Percentiles rank a stretch among this genome's conserved stretches.
phyloP scores from a whole-genome alignment of 768 basidiomycete species.

The Strobilomyces echinocephalus region DNA sequence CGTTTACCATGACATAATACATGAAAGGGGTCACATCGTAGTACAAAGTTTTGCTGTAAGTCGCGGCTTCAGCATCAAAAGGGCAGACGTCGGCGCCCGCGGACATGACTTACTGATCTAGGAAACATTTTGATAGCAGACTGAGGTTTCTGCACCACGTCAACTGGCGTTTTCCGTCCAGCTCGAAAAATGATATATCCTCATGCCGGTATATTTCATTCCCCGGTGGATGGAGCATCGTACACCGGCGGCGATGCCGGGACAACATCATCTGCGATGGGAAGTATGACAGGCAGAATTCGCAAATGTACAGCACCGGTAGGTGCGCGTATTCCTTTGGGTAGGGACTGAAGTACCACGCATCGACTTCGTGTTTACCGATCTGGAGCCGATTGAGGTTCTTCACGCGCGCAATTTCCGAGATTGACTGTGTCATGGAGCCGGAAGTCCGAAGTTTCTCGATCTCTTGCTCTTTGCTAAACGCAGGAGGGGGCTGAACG shows the following conservation, averaged over 20 bases:
- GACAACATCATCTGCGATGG: slow-evolving; percentile 86
- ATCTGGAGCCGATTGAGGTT: slow-evolving; percentile 97
- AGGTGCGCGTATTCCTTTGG: slow-evolving; percentile 97
- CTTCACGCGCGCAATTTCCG: slow-evolving; percentile 96
- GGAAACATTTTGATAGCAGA: slow-evolving; percentile 94
- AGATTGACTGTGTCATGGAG: slow-evolving; percentile 98
- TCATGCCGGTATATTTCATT: slow-evolving; percentile 99
- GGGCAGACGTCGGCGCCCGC: slow-evolving; percentile 3
- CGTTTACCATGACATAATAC: slow-evolving; percentile 94
- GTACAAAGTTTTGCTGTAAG: slow-evolving; percentile 87
- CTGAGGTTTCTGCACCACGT: slow-evolving; percentile 97
- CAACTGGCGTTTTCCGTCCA: slow-evolving; percentile 93
- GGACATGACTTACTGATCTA: slow-evolving; percentile 75
- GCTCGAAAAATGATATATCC: slow-evolving; percentile 96
- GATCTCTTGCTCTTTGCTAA: slow-evolving; percentile 98
- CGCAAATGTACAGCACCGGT: slow-evolving; percentile 94
- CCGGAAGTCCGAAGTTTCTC: slow-evolving; percentile 97
- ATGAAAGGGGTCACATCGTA: slow-evolving; percentile 99
- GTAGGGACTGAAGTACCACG: slow-evolving; percentile 99
- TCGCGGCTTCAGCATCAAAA: slow-evolving; percentile 17
- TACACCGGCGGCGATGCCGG: slow-evolving; percentile 89
- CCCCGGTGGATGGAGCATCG: slow-evolving; percentile 88
- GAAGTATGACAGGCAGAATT: slow-evolving; percentile 94
- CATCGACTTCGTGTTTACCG: slow-evolving; percentile 93
- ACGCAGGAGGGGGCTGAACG: slow-evolving; percentile 52